phyloP scores from a whole-genome alignment of 108 stramenopile species.

The Skeletonema menzelii region DNA sequence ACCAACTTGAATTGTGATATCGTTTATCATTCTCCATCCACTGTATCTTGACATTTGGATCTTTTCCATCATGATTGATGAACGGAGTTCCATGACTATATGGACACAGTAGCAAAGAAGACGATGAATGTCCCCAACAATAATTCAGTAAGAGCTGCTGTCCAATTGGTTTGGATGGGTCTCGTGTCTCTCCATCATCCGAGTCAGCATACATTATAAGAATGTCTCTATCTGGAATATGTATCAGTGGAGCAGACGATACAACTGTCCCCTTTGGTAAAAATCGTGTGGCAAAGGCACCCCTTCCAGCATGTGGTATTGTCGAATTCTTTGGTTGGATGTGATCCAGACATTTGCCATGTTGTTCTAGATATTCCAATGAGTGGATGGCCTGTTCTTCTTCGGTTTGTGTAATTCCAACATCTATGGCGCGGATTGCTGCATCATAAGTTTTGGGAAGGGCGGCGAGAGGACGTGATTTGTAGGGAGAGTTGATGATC shows the following conservation, averaged over 20 bases:
- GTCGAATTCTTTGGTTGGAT: constrained; percentile 44
- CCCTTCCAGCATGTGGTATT: constrained; percentile 61
- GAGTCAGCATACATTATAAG: constrained; percentile 50
- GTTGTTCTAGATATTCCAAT: constrained; percentile 48
- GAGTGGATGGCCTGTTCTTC: constrained; percentile 13
- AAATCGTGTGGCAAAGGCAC: constrained; percentile 56
- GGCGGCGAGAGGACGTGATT: constrained; percentile 14
- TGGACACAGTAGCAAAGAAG: constrained; percentile 66
- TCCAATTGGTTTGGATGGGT: constrained; percentile 26
- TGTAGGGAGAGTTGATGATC: constrained; percentile 5
- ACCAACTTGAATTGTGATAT: constrained; percentile 31
- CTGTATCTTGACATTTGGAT: constrained; percentile 50
- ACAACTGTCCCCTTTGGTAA: constrained; percentile 36
- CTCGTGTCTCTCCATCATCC: constrained; percentile 19
- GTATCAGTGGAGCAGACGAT: constrained; percentile 19
- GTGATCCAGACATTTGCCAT: constrained; percentile 66
- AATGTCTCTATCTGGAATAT: constrained; percentile 34
- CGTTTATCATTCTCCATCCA: constrained; percentile 31
- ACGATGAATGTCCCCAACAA: constrained; percentile 67
- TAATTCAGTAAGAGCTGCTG: constrained; percentile 72
- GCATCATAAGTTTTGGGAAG: constrained; percentile 26
- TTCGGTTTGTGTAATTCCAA: constrained; percentile 11
- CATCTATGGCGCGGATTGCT: constrained; percentile 12
- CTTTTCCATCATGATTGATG: constrained; percentile 63
- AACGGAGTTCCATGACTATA: constrained; percentile 58